Base-by-base conservation (phyloP, 116 monocot species). In the Posidonia oceanica region DNA sequence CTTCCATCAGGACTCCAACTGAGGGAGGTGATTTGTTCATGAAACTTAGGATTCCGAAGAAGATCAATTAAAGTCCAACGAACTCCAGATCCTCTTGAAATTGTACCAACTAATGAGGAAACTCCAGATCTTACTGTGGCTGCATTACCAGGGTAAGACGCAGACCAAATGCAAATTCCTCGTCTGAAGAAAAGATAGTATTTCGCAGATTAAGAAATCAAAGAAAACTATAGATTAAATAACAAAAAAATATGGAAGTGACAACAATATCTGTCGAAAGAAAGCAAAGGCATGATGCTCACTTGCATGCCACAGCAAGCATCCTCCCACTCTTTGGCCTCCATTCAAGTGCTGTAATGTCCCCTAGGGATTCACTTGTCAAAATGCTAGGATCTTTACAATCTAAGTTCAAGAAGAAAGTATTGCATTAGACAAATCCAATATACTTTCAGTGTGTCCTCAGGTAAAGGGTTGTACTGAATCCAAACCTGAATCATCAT, bases 161-260 rank as follows among this genome's bases (percentile, higher is more conserved):
- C 87, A 67, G 98, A 92, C 98, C 98, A 98, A 60, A 98, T 87
- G 76, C 87, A 90, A 48, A 98, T 84, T 64, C 98, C 93, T 63
- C 84, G 81, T 75, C 98, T 98, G 75, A 14, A 72, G 68, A 80
- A 48, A 66, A 22, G 29, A 60, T 18, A 60, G 11, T 5, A 3
- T 21, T 60, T 60, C 18, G 22, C 17, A 73, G 36, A 8, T 64
- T 22, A 52, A 64, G 7, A 67, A 55, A 55, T 69, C 15, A 0
- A 69, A 4, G 54, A 14, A 36, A 54, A 38, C 1, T 69, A 4
- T 53, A 54, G 37, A 37, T 57, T n/a, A 57, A 14, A 70, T 54
- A 39, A 68, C 42, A 66, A 66, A 62, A 23, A 62, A 67, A 20
- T 69, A 62, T 10, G 5, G 23, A 52, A 42, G 63, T 53, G 5